Evolutionary conservation across 805 yeast species (phyloP), one percentile per base, ranked within the genome.

Genomic region (Cephaloascus albidus): DNA sequence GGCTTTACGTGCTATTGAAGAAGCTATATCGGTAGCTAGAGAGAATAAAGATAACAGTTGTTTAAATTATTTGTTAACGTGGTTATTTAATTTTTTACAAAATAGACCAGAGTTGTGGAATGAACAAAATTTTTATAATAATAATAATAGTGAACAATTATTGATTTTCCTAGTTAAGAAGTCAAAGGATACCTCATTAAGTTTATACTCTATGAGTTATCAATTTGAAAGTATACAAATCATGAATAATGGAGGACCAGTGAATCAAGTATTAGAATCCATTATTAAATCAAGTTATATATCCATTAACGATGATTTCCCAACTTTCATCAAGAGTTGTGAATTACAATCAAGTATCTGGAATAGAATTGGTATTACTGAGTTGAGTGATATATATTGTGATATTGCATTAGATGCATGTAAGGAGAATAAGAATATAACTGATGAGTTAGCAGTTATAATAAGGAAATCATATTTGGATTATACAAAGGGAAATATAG

Each of bases 21-120:
- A 88, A 54, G 93, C 96, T 0, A 82, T 87, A 2, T 68, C 83
- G 4, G 87, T 88, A 3, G 96, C 96, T 0, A 65, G 96, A 47
- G 96, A 88, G 50, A 81, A 82, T 48, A 79, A 79, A 44, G 96
- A 89, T 55, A 68, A 75, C 40, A 65, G 70, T 12, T 85, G 94
- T 19, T 65, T 87, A 33, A 81, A 85, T 20, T 78, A 78, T 47
- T 70, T 87, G 14, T 61, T 87, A 37, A 70, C 86, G 8, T 83
- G 93, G 88, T 63, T 86, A 1, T 77, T 78, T 46, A 74, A 80
- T 45, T 85, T 82, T 48, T 67, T 85, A 50, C 76, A 76, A 43
- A 74, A 75, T 42, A 72, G 80, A 49, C 96, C 95, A 0, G 17
- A 33, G 23, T 8, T 54, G 46, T 49, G 70, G 69, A 48, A 57